A percentile compares a stretch with the other conserved stretches of the same genome.
Evolutionary conservation across 2,329 filamentous ascomycete genomes (phyloP).

Genomic region (Diaporthe sp.): DNA sequence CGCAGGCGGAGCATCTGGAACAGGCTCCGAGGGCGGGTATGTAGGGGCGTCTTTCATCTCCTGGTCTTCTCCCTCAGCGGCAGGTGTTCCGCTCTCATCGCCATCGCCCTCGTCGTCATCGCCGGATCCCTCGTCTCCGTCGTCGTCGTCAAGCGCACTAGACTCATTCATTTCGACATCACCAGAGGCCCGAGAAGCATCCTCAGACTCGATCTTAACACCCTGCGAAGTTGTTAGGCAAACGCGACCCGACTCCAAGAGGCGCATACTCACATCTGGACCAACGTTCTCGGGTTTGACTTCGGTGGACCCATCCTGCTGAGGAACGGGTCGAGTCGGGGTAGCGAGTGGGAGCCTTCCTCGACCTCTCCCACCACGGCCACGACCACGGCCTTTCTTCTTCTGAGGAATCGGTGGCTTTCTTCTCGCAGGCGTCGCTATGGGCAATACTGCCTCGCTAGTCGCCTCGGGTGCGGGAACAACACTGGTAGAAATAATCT

Average conservation of each 20-base stretch:
- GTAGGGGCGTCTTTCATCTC: conserved; percentile 47
- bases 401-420: conserved; percentile 83
- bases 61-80: conserved; percentile 44
- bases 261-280: conserved; percentile 54
- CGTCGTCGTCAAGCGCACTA: conserved; percentile 61
- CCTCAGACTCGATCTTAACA: conserved; percentile 59
- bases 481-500: conserved; percentile 77
- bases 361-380: conserved; percentile 78
- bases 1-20: conserved; percentile 3
- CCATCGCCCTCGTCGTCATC: conserved; percentile 64
- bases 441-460: conserved; percentile 64
- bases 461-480: conserved; percentile 69
- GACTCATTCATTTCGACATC: conserved; percentile 70
- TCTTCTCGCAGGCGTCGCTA: conserved; percentile 63
- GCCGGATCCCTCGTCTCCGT: conserved; percentile 62
- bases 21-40: conserved; percentile 20
- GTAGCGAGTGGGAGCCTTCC: conserved; percentile 70
- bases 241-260: not conserved
- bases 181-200: conserved; percentile 57
- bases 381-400: conserved; percentile 75
- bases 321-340: conserved; percentile 49
- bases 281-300: conserved; percentile 55
- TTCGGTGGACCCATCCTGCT: conserved; percentile 55
- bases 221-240: conserved; percentile 50
- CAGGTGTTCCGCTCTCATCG: conserved; percentile 56